Base-by-base conservation (phyloP, 441 rosid genomes). In the Raphanus hybrid region DNA sequence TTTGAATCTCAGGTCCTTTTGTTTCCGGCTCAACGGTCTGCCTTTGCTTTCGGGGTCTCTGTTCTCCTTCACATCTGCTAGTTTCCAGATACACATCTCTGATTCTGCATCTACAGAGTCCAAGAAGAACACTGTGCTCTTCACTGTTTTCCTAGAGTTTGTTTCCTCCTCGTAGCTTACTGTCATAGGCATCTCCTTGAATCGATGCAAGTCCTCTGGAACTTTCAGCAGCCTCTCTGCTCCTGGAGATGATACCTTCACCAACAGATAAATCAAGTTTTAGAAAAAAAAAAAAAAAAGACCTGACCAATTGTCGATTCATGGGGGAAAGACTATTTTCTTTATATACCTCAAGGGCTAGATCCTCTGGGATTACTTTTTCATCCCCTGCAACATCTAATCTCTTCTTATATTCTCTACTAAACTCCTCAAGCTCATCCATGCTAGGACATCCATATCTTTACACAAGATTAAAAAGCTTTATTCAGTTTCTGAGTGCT, bases 161-260 rank as follows among this genome's bases (percentile, higher is more conserved):
- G 54, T 2, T 50, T 50, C 55, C 18, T 50, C 55, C 8, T 50
- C 2, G 55, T 50, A 50, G 55, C 55, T n/a, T 50, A 50, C 55
- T 50, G 55, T 50, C 55, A 50, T 50, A 1, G 95, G 89, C 92
- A 89, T 79, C 39, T 85, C 94, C 79, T 82, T 80, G 82, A 95
- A 93, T 52, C 95, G 89, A 18, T 60, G 50, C 76, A 95, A 82
- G 72, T 95, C 97, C 66, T 86, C 89, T 0, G 94, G 98, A 29
- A 95, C 88, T 50, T 82, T 93, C 20, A 93, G 77, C 67, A 93
- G 80, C 81, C 99, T 90, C 82, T 93, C 94, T 64, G 95, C 97
- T 67, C 99, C 96, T n/a, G 97, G 98, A 80, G 97, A 86, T 50
- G 99, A 93, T 61, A 95, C 96, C 99, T 95, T 77, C 18, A 39